Evolutionary conservation across 2,329 filamentous ascomycete genomes (phyloP), one percentile per base, ranked within the genome.

Genomic region (Fusarium sp.): DNA sequence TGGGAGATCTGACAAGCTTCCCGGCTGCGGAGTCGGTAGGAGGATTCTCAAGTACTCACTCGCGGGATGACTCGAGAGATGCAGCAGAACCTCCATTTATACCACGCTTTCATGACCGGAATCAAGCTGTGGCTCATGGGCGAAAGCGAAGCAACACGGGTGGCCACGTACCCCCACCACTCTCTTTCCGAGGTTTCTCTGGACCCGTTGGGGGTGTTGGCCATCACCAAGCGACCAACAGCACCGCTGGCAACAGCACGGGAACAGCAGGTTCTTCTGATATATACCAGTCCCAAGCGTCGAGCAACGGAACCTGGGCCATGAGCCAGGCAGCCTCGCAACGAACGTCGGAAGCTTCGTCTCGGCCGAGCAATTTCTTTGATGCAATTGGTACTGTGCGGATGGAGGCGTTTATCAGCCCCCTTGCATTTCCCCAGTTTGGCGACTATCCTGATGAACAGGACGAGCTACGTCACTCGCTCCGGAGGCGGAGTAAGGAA

Each of bases 391-490:
- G 93, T 2, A 98, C 93, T 2, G 87, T 98, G 42, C 87, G 95
- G 25, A 98, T 99, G 94, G 94, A 98, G 75, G 95, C 95, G 0
- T 99, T 98, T 74, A 96, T 99, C 66, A 87, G 81, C 67, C 86
- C 86, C 1, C 73, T 88, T 10, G 79, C 83, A 1, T 79, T 81
- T 58, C 77, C 77, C 3, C 77, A 78, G 25, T 77, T 81, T 48
- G 76, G 78, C 11, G 80, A 83, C 11, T 74, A 78, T 37, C 76
- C 79, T 0, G 78, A 82, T 49, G 82, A 84, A 61, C 73, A 77
- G 19, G 82, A 84, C 21, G 82, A 85, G 60, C 76, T 79, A 58
- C 75, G 78, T 46, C 77, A 80, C 42, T 73, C 77, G 6, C 77
- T 78, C 4, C 77, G 84, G 9, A 75, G 83, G 53, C 77, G 83